Evolutionary conservation across 1,139 yeast genomes (phyloP).

Genomic region (Eremothecium gossypii): DNA sequence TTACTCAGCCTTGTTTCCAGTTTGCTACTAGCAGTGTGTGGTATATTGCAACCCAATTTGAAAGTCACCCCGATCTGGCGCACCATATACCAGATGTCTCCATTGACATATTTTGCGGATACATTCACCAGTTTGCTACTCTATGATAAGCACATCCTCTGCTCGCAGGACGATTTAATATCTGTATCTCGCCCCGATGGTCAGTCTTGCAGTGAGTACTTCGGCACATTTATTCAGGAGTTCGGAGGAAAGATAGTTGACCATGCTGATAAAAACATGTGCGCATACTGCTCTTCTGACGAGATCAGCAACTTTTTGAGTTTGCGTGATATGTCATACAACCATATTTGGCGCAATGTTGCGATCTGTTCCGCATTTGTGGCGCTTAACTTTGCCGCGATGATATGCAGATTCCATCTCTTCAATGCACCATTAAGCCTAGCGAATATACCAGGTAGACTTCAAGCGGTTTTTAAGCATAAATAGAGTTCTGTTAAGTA

Average conservation of each 20-base stretch:
- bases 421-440: too few relatives aligned
- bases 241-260: neutral
- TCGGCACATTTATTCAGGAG: neutral
- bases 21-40: constrained; percentile 36
- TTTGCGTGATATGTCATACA: neutral
- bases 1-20: constrained; percentile 47
- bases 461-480: too few relatives aligned
- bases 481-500: too few relatives aligned
- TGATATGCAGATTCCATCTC: neutral
- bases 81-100: constrained; percentile 42
- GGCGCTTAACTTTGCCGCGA: neutral
- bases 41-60: constrained; percentile 60
- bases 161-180: neutral
- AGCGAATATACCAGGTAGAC: too few relatives aligned
- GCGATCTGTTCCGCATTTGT: neutral
- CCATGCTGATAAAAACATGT: neutral
- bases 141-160: neutral
- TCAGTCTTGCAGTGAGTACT: neutral
- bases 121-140: constrained; percentile 35
- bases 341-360: neutral
- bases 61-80: too few relatives aligned
- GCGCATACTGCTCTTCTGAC: neutral
- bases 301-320: neutral
- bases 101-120: constrained; percentile 57
- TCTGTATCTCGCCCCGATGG: neutral